Percentiles rank a stretch among this genome's conserved stretches.
Evolutionary conservation across 108 stramenopile species (phyloP).

Genomic region (Cyclotella choctawhatcheeana): DNA sequence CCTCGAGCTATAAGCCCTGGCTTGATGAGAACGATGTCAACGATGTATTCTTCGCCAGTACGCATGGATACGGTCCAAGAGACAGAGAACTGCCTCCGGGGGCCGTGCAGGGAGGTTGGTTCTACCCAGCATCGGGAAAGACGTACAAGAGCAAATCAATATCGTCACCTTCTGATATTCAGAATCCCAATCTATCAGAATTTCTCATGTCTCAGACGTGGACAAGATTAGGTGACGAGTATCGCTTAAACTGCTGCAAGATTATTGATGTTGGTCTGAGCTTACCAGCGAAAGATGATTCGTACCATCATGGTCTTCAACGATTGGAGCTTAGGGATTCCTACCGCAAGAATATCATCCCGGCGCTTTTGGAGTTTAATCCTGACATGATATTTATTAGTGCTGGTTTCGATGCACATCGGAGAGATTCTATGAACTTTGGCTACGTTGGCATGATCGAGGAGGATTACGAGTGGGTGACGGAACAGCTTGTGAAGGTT

Average conservation of each 20-base stretch:
- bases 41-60: slow-evolving; percentile 91
- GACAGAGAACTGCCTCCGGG: slow-evolving; percentile 61
- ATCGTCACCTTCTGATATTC: slow-evolving; percentile 63
- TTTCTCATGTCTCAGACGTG: slow-evolving; percentile 87
- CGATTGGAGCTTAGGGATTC: slow-evolving; percentile 85
- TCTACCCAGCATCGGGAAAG: slow-evolving; percentile 89
- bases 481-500: slow-evolving; percentile 90
- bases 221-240: slow-evolving; percentile 86
- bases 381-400: slow-evolving; percentile 98
- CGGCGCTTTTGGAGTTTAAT: slow-evolving; percentile 85
- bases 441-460: slow-evolving; percentile 96
- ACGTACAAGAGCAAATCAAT: slow-evolving; percentile 68
- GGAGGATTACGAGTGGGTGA: slow-evolving; percentile 98
- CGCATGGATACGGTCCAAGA: slow-evolving; percentile 92
- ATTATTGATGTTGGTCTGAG: slow-evolving; percentile 87
- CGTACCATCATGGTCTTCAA: slow-evolving; percentile 78
- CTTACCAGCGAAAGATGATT: slow-evolving; percentile 70
- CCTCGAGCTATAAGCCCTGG: slow-evolving; percentile 89
- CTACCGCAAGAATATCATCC: slow-evolving; percentile 86
- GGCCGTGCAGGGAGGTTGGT: slow-evolving; percentile 76
- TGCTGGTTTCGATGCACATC: slow-evolving; percentile 99
- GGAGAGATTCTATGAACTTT: slow-evolving; percentile 91
- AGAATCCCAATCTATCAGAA: slow-evolving; percentile 73
- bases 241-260: slow-evolving; percentile 78
- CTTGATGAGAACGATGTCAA: slow-evolving; percentile 90